These are phyloP conservation scores for Neonectria hederae DNA, from an alignment of 2,329 filamentous ascomycete species.

Conservation along the genomic window DNA sequence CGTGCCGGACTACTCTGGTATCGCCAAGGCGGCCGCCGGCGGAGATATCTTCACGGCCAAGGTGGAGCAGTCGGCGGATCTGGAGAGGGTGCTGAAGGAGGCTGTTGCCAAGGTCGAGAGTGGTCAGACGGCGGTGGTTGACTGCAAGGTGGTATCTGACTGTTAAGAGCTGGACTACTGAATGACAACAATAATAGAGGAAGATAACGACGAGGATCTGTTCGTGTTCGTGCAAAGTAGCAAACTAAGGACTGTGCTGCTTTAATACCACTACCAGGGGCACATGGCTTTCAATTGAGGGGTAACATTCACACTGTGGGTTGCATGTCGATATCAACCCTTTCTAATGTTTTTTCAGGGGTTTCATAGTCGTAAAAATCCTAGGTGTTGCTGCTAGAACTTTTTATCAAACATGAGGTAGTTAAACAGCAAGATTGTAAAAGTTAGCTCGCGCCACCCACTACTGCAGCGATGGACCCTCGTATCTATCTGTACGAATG, in stretches of 20 bases:
- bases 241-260: not conserved
- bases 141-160: conserved; percentile 59
- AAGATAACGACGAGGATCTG: conserved; percentile 20
- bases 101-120: conserved; percentile 61
- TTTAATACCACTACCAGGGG: not conserved
- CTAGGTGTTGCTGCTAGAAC: too few relatives aligned
- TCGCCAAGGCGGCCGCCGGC: conserved; percentile 67
- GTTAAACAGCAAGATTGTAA: not conserved
- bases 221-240: not conserved
- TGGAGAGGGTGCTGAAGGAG: conserved; percentile 58
- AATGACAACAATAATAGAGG: conserved; percentile 17
- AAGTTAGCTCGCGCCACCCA: not conserved
- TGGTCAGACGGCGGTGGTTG: conserved; percentile 63
- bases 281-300: not conserved
- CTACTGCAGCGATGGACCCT: not conserved
- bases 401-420: not conserved
- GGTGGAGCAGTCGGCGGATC: conserved; percentile 57
- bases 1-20: conserved; percentile 66
- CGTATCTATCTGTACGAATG: not conserved
- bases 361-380: too few relatives aligned
- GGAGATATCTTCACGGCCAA: conserved; percentile 61
- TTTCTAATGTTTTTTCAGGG: too few relatives aligned
- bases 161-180: conserved; percentile 45
- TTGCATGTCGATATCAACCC: not conserved
- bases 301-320: not conserved